These are phyloP conservation scores for Gnomoniopsis sp. DNA, from an alignment of 2,329 filamentous ascomycete species.

Conservation along the genomic window DNA sequence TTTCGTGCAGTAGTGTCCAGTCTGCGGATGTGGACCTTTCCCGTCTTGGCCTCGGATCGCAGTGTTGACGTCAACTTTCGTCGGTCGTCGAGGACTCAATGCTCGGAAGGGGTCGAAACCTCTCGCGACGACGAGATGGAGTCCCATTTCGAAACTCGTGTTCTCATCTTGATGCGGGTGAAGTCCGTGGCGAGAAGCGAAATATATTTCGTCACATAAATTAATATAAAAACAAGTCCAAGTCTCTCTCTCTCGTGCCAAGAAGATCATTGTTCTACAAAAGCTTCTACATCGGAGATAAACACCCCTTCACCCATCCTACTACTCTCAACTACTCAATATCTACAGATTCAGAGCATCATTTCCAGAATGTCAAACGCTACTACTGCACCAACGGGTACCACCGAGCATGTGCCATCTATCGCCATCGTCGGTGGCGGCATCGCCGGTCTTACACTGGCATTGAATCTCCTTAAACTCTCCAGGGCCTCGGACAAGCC, in stretches of 20 bases:
- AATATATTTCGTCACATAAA: background rate
- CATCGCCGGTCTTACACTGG: conserved; percentile 53
- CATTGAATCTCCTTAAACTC: conserved; percentile 29
- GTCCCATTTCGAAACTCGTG: background rate
- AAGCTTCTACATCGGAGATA: too few relatives aligned
- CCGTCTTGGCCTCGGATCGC: background rate
- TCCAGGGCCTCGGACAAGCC: conserved; percentile 21
- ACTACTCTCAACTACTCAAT: background rate
- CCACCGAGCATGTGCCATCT: conserved; percentile 4
- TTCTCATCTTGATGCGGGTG: background rate
- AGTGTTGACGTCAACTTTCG: background rate
- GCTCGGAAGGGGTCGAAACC: background rate
- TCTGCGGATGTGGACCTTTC: background rate
- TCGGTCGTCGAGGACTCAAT: background rate
- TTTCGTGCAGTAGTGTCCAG: background rate
- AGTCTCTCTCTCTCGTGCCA: too few relatives aligned
- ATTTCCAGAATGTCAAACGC: background rate
- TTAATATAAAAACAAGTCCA: too few relatives aligned
- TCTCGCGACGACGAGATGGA: background rate
- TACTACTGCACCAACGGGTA: background rate
- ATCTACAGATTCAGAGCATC: background rate
- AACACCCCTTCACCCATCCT: too few relatives aligned
- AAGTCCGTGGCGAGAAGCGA: background rate
- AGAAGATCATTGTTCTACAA: too few relatives aligned
- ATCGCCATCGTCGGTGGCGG: conserved; percentile 58